Percentiles rank a stretch among this genome's conserved stretches.
Conservation (phyloP, 2,329 filamentous ascomycete species). For the Graphilbum ipis-grandicollis region DNA sequence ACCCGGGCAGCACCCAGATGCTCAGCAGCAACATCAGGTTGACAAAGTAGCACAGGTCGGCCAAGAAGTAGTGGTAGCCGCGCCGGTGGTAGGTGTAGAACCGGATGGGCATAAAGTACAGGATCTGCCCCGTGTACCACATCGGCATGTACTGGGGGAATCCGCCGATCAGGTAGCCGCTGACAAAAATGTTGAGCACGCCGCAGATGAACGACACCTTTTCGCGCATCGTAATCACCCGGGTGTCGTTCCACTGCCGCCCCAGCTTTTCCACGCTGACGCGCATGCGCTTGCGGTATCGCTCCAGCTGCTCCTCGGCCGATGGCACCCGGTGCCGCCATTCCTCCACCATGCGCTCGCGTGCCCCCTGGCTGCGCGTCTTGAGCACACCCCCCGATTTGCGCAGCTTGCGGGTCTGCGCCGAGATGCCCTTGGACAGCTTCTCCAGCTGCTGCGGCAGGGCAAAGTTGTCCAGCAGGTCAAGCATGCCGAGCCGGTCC, state of each 20-base stretch:
- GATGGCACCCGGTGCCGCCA: slow-evolving; percentile 75
- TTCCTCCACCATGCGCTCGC: slow-evolving; percentile 79
- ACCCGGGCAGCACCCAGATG: slow-evolving; percentile 80
- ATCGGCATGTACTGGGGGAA: slow-evolving; percentile 73
- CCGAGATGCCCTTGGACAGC: slow-evolving; percentile 65
- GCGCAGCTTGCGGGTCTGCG: slow-evolving; percentile 71
- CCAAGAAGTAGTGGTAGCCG: slow-evolving; percentile 93
- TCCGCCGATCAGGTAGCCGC: slow-evolving; percentile 80
- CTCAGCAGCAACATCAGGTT: slow-evolving; percentile 70
- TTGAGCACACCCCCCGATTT: slow-evolving; percentile 69
- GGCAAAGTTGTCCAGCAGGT: slow-evolving; percentile 85
- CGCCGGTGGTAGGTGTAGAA: slow-evolving; percentile 80
- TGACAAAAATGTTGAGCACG: slow-evolving; percentile 94
- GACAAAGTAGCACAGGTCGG: slow-evolving; percentile 96
- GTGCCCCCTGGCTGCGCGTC: slow-evolving; percentile 59
- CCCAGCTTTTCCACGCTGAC: slow-evolving; percentile 75
- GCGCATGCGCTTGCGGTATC: slow-evolving; percentile 77
- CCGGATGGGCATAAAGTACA: slow-evolving; percentile 95
- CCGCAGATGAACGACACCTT: slow-evolving; percentile 94
- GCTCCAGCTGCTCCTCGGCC: slow-evolving; percentile 81
- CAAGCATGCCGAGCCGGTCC: slow-evolving; percentile 79
- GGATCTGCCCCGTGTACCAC: slow-evolving; percentile 77
- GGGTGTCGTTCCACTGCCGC: slow-evolving; percentile 74
- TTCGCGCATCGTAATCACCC: slow-evolving; percentile 73
- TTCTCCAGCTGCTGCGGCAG: slow-evolving; percentile 70